Base-by-base conservation (phyloP, 768 basidiomycete species). In the Termitomyces sp. region DNA sequence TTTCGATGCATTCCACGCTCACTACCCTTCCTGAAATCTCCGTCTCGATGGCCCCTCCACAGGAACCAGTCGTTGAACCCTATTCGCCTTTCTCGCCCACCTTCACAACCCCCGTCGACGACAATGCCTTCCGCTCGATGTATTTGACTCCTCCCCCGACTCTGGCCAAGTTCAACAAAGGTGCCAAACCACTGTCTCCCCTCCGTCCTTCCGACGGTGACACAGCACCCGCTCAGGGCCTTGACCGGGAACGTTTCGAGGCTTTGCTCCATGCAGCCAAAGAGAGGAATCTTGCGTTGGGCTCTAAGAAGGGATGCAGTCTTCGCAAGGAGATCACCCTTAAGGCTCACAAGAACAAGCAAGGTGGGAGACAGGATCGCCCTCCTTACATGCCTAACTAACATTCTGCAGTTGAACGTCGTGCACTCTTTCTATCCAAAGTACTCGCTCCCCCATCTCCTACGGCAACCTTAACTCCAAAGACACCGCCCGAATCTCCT, bases 251-350 rank as follows among this genome's bases (percentile, higher is more conserved):
- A 50, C 77, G 82, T 27, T 89, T 92, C 66, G 80, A 86, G 62
- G 78, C 77, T 41, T 70, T 90, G 62, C 77, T 92, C 58, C 80
- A 77, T 58, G 77, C 82, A 32, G 81, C 85, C 41, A 80, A 78
- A 66, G 84, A 86, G 61, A 76, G 82, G 63, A 82, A 81, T 64
- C 69, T 75, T 17, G 65, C 68, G 25, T 56, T 77, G 12, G 76
- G 75, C 40, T 68, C 68, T 44, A 86, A 79, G 69, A 80, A 73
- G 68, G 70, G 70, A 27, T 74, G 74, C 21, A 82, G 89, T 71
- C 78, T 92, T 50, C 83, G 87, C 62, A 89, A 84, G 71, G 86
- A 91, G 71, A 82, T 89, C 49, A 85, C 86, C 11, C 70, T 87
- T 56, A 89, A 85, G 70, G 80, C 79, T 50, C 89, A 90, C 71